Conservation (phyloP, 352 stramenopile species). For the Phytophthora sojae region DNA sequence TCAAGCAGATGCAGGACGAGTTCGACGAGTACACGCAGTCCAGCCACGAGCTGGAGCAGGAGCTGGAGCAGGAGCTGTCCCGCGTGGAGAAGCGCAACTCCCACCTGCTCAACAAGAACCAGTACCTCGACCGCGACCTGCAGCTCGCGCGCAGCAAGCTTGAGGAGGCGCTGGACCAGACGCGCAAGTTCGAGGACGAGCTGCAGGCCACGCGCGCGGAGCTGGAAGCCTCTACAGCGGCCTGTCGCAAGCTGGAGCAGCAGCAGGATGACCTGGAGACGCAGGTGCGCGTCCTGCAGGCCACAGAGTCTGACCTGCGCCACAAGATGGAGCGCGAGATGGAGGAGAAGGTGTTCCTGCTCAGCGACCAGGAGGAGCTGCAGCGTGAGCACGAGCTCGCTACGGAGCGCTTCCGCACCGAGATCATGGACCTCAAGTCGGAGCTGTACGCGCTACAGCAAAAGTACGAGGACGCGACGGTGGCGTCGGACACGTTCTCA, state of each 20-base stretch:
- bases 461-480: constrained; percentile 52
- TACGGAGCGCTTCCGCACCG: constrained; percentile 76
- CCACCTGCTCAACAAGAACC: constrained; percentile 51
- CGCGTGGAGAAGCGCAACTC: constrained; percentile 63
- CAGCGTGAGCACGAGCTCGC: constrained; percentile 82
- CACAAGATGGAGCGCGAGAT: constrained; percentile 90
- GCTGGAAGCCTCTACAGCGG: constrained; percentile 42
- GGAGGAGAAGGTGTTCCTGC: constrained; percentile 87
- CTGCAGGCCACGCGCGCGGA: constrained; percentile 52
- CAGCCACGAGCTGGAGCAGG: constrained; percentile 80
- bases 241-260: constrained; percentile 68
- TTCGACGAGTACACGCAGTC: constrained; percentile 89
- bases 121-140: constrained; percentile 67
- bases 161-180: constrained; percentile 60
- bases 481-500: constrained; percentile 32
- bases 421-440: constrained; percentile 90
- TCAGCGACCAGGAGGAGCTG: constrained; percentile 86
- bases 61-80: constrained; percentile 79
- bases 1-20: constrained; percentile 73
- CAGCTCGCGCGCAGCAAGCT: constrained; percentile 55
- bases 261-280: constrained; percentile 83
- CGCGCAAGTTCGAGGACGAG: constrained; percentile 64
- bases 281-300: constrained; percentile 83
- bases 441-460: constrained; percentile 82
- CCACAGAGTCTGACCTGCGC: constrained; percentile 76